phyloP scores from a whole-genome alignment of 1,139 yeast genomes.

The Casaregolazyma suthepensis region DNA sequence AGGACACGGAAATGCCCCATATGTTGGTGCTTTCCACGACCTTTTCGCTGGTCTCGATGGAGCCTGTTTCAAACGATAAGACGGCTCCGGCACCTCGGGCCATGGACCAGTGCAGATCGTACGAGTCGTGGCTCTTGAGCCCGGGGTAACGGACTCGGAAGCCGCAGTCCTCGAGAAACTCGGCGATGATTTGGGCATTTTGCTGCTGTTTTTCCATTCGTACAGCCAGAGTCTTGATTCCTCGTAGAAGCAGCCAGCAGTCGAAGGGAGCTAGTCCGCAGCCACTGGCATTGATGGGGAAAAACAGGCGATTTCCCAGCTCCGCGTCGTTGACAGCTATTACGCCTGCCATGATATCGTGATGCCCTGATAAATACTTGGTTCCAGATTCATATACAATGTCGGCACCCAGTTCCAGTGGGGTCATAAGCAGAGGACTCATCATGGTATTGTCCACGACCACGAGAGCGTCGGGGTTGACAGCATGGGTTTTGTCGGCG shows the following conservation, averaged over 20 bases:
- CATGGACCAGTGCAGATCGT: slow-evolving; percentile 69
- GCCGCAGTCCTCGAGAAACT: slow-evolving; percentile 55
- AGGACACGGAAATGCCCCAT: slow-evolving; percentile 87
- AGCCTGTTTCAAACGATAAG: slow-evolving; percentile 80
- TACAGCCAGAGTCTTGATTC: slow-evolving; percentile 77
- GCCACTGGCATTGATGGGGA: slow-evolving; percentile 82
- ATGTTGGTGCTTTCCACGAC: slow-evolving; percentile 71
- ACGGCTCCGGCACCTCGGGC: slow-evolving; percentile 89
- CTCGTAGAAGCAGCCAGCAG: slow-evolving; percentile 80
- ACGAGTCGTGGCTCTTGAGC: slow-evolving; percentile 70
- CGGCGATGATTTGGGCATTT: slow-evolving; percentile 69
- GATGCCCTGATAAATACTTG: slow-evolving; percentile 87
- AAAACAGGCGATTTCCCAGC: slow-evolving; percentile 64
- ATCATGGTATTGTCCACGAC: slow-evolving; percentile 95
- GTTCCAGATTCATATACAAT: slow-evolving; percentile 92
- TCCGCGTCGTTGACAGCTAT: slow-evolving; percentile 61
- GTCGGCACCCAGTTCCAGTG: slow-evolving; percentile 80
- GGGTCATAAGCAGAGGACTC: slow-evolving; percentile 83
- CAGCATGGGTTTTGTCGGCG: slow-evolving; percentile 57
- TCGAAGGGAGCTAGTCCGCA: slow-evolving; percentile 90
- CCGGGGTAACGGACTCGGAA: slow-evolving; percentile 81
- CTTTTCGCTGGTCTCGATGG: slow-evolving; percentile 56
- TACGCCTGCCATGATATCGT: slow-evolving; percentile 93
- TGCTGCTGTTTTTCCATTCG: slow-evolving; percentile 83
- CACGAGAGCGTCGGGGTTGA: slow-evolving; percentile 62